Conservation (phyloP, 2,329 filamentous ascomycete genomes). For the Blastomyces parvus region DNA sequence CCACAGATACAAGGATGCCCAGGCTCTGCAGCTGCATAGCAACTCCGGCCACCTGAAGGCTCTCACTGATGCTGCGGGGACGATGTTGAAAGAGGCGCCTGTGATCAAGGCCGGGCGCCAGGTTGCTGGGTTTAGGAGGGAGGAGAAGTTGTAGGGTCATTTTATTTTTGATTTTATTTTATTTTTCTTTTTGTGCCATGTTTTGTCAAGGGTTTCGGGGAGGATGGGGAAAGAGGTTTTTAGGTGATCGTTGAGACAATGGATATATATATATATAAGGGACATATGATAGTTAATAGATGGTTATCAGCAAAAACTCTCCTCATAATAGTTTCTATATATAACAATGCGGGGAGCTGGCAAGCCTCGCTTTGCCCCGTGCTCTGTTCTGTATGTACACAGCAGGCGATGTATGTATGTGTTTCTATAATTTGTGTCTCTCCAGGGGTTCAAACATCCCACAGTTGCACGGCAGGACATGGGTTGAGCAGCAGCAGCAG, state of each 20-base stretch:
- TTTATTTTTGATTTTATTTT: not conserved
- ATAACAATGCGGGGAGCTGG: not conserved
- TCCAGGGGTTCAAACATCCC: not conserved
- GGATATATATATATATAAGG: no score
- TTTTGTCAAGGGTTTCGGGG: not conserved
- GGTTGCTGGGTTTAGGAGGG: slow-evolving; percentile 12
- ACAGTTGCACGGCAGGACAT: not conserved
- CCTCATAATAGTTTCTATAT: no score
- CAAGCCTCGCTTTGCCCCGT: not conserved
- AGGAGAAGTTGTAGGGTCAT: slow-evolving; percentile 13
- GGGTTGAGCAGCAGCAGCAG: not conserved
- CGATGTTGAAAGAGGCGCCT: slow-evolving; percentile 10
- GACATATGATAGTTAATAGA: no score
- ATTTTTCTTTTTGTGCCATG: not conserved
- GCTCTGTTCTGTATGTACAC: not conserved
- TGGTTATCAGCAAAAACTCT: no score
- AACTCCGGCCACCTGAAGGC: slow-evolving; percentile 13
- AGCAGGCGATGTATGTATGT: not conserved
- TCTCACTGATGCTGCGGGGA: slow-evolving; percentile 7
- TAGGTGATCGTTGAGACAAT: not conserved
- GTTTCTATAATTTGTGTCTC: not conserved
- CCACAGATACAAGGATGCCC: slow-evolving; percentile 13
- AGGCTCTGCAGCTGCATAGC: slow-evolving; percentile 13
- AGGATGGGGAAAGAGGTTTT: not conserved
- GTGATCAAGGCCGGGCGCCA: slow-evolving; percentile 12